These are phyloP conservation scores for Pyracantha coccinea DNA, from an alignment of 331 rosid genomes.

Conservation along the genomic window DNA sequence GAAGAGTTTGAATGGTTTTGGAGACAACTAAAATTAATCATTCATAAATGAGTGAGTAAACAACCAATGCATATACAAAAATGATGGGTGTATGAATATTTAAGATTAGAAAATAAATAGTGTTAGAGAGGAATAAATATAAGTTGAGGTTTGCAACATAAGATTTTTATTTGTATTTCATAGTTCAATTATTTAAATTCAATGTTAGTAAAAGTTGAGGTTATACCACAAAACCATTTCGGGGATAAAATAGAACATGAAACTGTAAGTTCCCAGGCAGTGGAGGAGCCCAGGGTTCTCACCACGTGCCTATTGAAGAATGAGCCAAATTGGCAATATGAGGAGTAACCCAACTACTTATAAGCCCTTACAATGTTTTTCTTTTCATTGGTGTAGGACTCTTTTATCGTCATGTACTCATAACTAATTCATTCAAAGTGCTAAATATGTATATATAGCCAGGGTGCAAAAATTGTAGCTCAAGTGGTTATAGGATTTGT, in stretches of 20 bases:
- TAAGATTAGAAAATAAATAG: background rate
- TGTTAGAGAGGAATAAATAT: background rate
- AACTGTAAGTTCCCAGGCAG: no score
- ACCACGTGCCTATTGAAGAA: no score
- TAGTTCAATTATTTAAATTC: background rate
- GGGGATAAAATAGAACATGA: no score
- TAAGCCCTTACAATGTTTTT: no score
- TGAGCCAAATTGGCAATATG: no score
- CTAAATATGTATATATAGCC: background rate
- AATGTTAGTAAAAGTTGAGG: background rate
- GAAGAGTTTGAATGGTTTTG: background rate
- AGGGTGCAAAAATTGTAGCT: background rate
- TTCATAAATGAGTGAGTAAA: background rate
- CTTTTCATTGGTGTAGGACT: accelerated
- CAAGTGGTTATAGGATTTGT: background rate
- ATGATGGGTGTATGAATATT: background rate
- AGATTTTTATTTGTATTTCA: background rate
- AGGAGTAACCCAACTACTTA: no score
- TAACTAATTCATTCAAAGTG: background rate
- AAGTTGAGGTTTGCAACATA: background rate
- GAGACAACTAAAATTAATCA: conserved; percentile 1
- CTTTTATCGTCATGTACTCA: background rate
- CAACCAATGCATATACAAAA: background rate
- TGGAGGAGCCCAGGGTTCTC: no score
- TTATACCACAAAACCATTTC: no score